phyloP scores from a whole-genome alignment of 2,329 filamentous ascomycete genomes.

The Colletotrichum plurivorum region DNA sequence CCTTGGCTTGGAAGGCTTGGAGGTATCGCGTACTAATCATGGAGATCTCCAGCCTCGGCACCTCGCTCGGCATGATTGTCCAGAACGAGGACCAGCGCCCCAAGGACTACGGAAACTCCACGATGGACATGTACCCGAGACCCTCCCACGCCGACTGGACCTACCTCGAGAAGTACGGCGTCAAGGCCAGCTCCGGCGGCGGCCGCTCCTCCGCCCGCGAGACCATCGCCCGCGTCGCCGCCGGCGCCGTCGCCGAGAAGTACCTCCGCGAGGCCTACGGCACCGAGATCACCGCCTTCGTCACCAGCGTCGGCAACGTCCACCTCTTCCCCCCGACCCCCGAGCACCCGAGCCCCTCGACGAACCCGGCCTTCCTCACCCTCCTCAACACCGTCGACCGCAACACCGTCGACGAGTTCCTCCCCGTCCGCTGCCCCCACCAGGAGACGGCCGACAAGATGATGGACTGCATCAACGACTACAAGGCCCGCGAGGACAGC shows the following conservation, averaged over 20 bases:
- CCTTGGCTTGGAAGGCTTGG: too few species aligned
- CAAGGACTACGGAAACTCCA: slow-evolving; percentile 89
- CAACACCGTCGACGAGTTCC: slow-evolving; percentile 82
- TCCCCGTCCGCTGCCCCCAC: slow-evolving; percentile 91
- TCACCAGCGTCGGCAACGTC: slow-evolving; percentile 85
- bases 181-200: slow-evolving; percentile 87
- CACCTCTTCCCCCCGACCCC: slow-evolving; percentile 82
- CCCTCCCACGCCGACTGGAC: slow-evolving; percentile 97
- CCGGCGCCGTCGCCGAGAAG: slow-evolving; percentile 93
- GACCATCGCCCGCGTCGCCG: slow-evolving; percentile 93
- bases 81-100: slow-evolving; percentile 94
- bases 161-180: slow-evolving; percentile 96
- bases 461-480: slow-evolving; percentile 83
- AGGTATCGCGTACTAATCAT: too few species aligned
- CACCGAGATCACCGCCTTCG: slow-evolving; percentile 92
- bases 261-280: slow-evolving; percentile 86
- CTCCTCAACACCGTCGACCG: slow-evolving; percentile 82
- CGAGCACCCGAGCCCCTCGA: slow-evolving; percentile 76
- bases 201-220: slow-evolving; percentile 93
- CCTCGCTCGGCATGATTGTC: slow-evolving; percentile 89
- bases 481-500: slow-evolving; percentile 84
- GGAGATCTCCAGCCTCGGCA: slow-evolving; percentile 70
- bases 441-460: slow-evolving; percentile 75
- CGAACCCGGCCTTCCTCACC: slow-evolving; percentile 83
- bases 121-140: slow-evolving; percentile 92